Evolutionary conservation across 805 yeast genomes (phyloP).

Genomic region (Lachancea sp.): DNA sequence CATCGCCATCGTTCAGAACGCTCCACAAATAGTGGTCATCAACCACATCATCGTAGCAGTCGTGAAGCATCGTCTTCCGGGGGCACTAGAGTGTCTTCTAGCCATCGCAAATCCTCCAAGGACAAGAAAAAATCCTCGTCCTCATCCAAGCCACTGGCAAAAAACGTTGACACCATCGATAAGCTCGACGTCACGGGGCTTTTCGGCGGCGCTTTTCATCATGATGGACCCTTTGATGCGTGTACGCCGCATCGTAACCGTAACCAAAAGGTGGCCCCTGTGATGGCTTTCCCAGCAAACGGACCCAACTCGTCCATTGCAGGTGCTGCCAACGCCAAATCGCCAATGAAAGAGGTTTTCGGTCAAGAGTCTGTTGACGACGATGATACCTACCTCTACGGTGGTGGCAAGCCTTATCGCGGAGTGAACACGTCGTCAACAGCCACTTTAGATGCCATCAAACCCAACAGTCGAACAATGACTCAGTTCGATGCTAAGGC

Average conservation of each 20-base stretch:
- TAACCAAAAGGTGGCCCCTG: conserved; percentile 73
- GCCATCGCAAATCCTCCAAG: neutral
- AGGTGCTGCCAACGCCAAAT: conserved; percentile 59
- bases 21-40: neutral
- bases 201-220: conserved; percentile 93
- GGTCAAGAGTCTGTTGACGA: conserved; percentile 53
- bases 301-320: conserved; percentile 86
- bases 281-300: conserved; percentile 88
- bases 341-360: conserved; percentile 68
- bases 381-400: conserved; percentile 39
- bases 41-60: conserved; percentile 9
- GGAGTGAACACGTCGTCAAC: conserved; percentile 13
- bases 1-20: conserved; percentile 17
- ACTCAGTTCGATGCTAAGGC: conserved; percentile 64
- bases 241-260: conserved; percentile 95
- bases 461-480: conserved; percentile 43
- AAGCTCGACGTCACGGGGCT: conserved; percentile 92
- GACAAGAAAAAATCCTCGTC: conserved; percentile 4
- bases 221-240: conserved; percentile 98
- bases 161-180: conserved; percentile 88
- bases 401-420: conserved; percentile 9
- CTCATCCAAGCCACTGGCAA: conserved; percentile 37
- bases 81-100: neutral
- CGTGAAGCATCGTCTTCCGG: conserved; percentile 7
- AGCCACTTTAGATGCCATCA: conserved; percentile 38